Percentiles rank a stretch among this genome's conserved stretches.
Conservation (phyloP, 2,329 filamentous ascomycete genomes). For the Pyrenophora tritici-repentis region DNA sequence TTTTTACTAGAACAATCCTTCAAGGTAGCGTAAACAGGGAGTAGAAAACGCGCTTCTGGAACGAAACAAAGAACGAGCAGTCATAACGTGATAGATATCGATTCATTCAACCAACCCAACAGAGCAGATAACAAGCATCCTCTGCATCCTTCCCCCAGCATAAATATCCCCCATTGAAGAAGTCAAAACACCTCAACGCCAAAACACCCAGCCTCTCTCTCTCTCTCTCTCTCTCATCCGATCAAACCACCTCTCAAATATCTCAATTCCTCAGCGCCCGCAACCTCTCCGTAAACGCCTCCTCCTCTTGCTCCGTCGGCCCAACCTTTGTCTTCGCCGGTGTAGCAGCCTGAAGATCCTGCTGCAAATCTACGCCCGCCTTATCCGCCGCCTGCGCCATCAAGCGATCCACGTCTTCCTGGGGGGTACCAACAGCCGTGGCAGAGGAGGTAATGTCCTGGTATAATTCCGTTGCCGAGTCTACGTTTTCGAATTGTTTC, state of each 20-base stretch:
- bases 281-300: conserved; percentile 67
- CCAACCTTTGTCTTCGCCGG: conserved; percentile 64
- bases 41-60: too few species aligned
- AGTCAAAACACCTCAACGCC: conserved; percentile 7
- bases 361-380: conserved; percentile 78
- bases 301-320: conserved; percentile 77
- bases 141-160: too few species aligned
- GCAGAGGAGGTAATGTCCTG: conserved; percentile 82
- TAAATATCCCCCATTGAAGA: too few species aligned
- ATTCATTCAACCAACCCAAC: too few species aligned
- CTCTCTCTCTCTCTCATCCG: too few species aligned
- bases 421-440: conserved; percentile 73
- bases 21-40: too few species aligned
- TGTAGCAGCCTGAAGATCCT: conserved; percentile 69
- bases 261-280: conserved; percentile 56
- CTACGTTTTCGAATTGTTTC: conserved; percentile 59
- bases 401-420: conserved; percentile 85
- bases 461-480: conserved; percentile 69
- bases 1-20: too few species aligned
- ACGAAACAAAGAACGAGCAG: too few species aligned
- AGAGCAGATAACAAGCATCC: too few species aligned
- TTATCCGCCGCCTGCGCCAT: conserved; percentile 87
- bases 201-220: background rate
- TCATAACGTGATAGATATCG: too few species aligned
- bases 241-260: too few species aligned